Percentiles rank a stretch among this genome's conserved stretches.
These are phyloP conservation scores for Kuraishia borneana DNA, from an alignment of 805 yeast species.

Conservation along the genomic window DNA sequence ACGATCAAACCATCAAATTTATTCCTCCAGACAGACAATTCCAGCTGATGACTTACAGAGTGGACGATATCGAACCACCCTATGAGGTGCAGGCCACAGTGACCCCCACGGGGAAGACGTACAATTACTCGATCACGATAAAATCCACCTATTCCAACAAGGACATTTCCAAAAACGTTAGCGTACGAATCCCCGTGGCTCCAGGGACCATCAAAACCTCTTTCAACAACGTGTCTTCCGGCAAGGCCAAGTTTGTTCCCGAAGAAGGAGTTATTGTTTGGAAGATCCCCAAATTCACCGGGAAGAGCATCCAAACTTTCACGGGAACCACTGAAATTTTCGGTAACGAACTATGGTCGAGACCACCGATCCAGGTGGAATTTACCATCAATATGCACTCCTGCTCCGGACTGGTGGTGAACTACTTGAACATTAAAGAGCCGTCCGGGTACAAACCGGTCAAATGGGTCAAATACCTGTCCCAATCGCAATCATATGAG, in stretches of 20 bases:
- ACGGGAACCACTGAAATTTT: slow-evolving; percentile 35
- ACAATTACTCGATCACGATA: slow-evolving; percentile 50
- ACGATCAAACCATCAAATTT: slow-evolving; percentile 54
- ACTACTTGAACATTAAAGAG: slow-evolving; percentile 58
- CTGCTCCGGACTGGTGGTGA: slow-evolving; percentile 64
- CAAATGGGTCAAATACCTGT: slow-evolving; percentile 79
- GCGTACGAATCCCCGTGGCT: slow-evolving; percentile 61
- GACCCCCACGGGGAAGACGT: slow-evolving; percentile 27
- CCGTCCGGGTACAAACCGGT: slow-evolving; percentile 52
- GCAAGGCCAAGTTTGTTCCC: slow-evolving; percentile 59
- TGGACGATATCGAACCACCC: slow-evolving; percentile 56
- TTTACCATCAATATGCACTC: slow-evolving; percentile 69
- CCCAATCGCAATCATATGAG: slow-evolving; percentile 75
- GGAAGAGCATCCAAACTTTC: slow-evolving; percentile 52
- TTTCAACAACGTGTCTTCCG: slow-evolving; percentile 33
- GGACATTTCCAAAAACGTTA: slow-evolving; percentile 51
- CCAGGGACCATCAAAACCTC: slow-evolving; percentile 39
- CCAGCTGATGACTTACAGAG: slow-evolving; percentile 68
- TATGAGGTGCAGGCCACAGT: slow-evolving; percentile 53
- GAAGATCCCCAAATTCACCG: slow-evolving; percentile 59
- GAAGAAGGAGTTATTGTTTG: slow-evolving; percentile 57
- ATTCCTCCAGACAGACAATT: slow-evolving; percentile 85
- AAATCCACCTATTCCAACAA: slow-evolving; percentile 51
- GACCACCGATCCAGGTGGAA: slow-evolving; percentile 64
- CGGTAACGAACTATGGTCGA: slow-evolving; percentile 35